These are phyloP conservation scores for Penicillium capsulatum DNA, from an alignment of 2,329 filamentous ascomycete genomes.

Conservation along the genomic window DNA sequence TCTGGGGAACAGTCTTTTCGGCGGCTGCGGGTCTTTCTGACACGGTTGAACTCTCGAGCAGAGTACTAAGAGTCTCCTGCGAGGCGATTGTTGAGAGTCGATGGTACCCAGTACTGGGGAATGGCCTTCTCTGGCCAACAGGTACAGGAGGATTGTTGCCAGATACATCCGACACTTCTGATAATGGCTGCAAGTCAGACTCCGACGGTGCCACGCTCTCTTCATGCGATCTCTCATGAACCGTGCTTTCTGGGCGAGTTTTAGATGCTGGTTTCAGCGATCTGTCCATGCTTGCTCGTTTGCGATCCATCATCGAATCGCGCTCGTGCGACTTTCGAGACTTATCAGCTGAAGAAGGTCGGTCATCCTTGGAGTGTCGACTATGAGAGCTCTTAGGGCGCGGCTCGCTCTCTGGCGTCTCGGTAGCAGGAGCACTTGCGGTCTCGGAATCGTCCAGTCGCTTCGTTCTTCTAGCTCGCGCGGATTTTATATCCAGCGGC, in stretches of 20 bases:
- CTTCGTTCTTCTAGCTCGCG: slow-evolving; percentile 30
- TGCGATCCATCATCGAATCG: slow-evolving; percentile 8
- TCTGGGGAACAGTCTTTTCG: not conserved
- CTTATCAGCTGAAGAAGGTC: slow-evolving; percentile 12
- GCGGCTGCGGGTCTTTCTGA: slow-evolving; percentile 4
- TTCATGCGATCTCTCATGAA: slow-evolving; percentile 15
- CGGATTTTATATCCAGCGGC: slow-evolving; percentile 41
- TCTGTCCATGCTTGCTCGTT: slow-evolving; percentile 23
- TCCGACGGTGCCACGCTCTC: slow-evolving; percentile 28
- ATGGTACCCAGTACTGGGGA: slow-evolving; percentile 52
- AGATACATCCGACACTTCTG: slow-evolving; percentile 39
- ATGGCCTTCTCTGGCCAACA: slow-evolving; percentile 42
- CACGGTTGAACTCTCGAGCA: slow-evolving; percentile 18
- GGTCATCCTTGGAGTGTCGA: slow-evolving; percentile 20
- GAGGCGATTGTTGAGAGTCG: slow-evolving; percentile 57
- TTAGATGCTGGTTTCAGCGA: slow-evolving; percentile 10
- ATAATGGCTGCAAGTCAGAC: slow-evolving; percentile 27
- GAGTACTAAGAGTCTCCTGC: slow-evolving; percentile 49
- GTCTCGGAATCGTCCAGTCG: slow-evolving; percentile 23
- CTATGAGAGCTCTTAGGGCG: slow-evolving; percentile 24
- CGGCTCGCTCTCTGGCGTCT: slow-evolving; percentile 26
- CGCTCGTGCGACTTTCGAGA: slow-evolving; percentile 8
- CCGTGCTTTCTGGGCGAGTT: slow-evolving; percentile 12
- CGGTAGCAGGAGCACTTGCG: slow-evolving; percentile 15
- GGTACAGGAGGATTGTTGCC: slow-evolving; percentile 38